Evolutionary conservation across 1,284 basidiomycete species (phyloP).

Genomic region (Exobasidium rhododendri): DNA sequence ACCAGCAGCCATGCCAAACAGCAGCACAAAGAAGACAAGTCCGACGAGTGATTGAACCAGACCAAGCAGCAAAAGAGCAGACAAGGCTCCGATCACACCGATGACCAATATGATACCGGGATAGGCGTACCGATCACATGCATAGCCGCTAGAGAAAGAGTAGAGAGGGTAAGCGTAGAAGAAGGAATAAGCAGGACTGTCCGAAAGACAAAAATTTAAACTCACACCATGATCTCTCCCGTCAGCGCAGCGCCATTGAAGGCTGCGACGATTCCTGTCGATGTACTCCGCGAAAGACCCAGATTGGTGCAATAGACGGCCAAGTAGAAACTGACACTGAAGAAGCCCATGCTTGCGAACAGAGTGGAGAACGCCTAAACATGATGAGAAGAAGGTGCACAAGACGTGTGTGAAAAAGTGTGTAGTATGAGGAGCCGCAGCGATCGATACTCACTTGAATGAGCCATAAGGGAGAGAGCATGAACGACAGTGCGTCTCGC

Average conservation of each 20-base stretch:
- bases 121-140: slow-evolving; percentile 7
- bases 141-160: background rate
- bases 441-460: background rate
- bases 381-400: too few species aligned
- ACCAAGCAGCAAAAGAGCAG: slow-evolving; percentile 5
- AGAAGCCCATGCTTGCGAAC: background rate
- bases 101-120: slow-evolving; percentile 2
- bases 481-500: background rate
- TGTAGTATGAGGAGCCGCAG: background rate
- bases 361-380: background rate
- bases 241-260: slow-evolving; percentile 30
- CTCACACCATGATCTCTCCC: background rate
- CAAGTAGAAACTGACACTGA: slow-evolving; percentile 32
- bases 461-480: background rate
- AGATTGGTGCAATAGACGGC: slow-evolving; percentile 28
- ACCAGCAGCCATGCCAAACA: slow-evolving; percentile 11
- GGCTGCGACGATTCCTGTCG: slow-evolving; percentile 32
- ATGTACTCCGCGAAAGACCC: slow-evolving; percentile 25
- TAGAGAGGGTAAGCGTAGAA: too few species aligned
- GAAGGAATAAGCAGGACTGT: background rate
- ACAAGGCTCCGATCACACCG: background rate
- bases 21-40: slow-evolving; percentile 7
- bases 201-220: background rate
- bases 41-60: slow-evolving; percentile 3
- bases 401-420: too few species aligned